These are phyloP conservation scores for Mycena haematopus DNA, from an alignment of 768 basidiomycete genomes.

Conservation along the genomic window DNA sequence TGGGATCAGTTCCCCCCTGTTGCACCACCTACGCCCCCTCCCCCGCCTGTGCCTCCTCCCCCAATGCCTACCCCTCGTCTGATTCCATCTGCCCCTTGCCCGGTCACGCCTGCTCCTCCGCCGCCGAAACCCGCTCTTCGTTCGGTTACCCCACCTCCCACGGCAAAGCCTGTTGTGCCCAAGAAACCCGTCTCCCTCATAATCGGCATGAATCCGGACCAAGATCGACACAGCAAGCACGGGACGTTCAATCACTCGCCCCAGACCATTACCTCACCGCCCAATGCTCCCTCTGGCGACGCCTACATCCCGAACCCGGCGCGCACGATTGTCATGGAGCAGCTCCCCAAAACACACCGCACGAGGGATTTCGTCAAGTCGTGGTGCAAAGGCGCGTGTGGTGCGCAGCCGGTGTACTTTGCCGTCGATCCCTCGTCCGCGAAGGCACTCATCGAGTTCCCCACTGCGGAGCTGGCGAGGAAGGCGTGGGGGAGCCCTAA, in stretches of 20 bases:
- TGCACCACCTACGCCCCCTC: slow-evolving; percentile 27
- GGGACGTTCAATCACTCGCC: slow-evolving; percentile 47
- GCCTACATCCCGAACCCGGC: slow-evolving; percentile 52
- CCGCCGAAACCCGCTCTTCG: slow-evolving; percentile 32
- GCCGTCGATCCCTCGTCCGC: slow-evolving; percentile 48
- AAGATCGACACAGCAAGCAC: slow-evolving; percentile 51
- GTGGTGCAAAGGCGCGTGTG: slow-evolving; percentile 49
- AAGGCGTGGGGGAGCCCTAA: slow-evolving; percentile 58
- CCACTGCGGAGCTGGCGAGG: slow-evolving; percentile 48
- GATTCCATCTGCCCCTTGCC: not conserved
- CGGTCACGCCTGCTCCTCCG: not conserved
- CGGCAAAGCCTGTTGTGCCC: not conserved
- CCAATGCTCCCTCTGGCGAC: slow-evolving; percentile 13
- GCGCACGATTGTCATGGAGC: slow-evolving; percentile 62
- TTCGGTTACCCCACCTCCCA: slow-evolving; percentile 27
- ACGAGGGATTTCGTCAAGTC: slow-evolving; percentile 46
- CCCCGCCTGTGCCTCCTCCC: slow-evolving; percentile 30
- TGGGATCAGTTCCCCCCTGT: slow-evolving; percentile 21
- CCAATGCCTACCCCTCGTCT: not conserved
- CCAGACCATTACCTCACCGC: slow-evolving; percentile 30
- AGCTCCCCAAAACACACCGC: slow-evolving; percentile 57
- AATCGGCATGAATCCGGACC: slow-evolving; percentile 56
- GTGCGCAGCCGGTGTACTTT: slow-evolving; percentile 44
- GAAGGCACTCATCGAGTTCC: slow-evolving; percentile 61
- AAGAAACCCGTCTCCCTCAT: slow-evolving; percentile 26